A percentile compares a stretch with the other conserved stretches of the same genome.
phyloP scores from a whole-genome alignment of 2,329 filamentous ascomycete genomes.

The Calcarisporium arbuscula region DNA sequence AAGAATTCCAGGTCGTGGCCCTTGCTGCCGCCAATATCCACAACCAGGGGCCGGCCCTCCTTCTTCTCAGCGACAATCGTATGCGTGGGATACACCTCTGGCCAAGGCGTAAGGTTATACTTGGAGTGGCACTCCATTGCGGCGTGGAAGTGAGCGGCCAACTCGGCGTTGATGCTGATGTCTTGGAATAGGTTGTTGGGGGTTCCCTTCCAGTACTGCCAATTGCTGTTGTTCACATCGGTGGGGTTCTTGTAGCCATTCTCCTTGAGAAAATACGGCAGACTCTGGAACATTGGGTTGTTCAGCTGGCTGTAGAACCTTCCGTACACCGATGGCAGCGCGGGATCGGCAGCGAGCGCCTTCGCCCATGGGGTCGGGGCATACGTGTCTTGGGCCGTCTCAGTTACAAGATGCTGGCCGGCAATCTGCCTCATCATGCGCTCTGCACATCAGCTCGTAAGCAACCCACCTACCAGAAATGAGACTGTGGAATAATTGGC shows the following conservation, averaged over 20 bases:
- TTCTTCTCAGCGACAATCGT: conserved; percentile 19
- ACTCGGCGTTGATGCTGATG: conserved; percentile 19
- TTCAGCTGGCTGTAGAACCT: conserved; percentile 26
- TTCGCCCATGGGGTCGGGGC: conserved; percentile 25
- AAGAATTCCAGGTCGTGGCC: conserved; percentile 31
- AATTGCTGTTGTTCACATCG: conserved; percentile 23
- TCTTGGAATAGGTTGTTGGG: conserved; percentile 24
- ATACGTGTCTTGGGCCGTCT: conserved; percentile 27
- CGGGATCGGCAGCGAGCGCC: conserved; percentile 20
- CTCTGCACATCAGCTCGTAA: conserved; percentile 10
- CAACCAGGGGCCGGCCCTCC: conserved; percentile 21
- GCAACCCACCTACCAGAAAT: background rate
- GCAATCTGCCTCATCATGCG: conserved; percentile 29
- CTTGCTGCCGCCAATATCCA: conserved; percentile 29
- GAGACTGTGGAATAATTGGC: background rate
- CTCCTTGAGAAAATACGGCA: conserved; percentile 25
- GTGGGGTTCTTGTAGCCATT: conserved; percentile 27
- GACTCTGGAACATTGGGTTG: conserved; percentile 20
- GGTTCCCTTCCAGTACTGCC: conserved; percentile 23
- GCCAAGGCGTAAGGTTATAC: conserved; percentile 30
- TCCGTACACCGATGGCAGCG: conserved; percentile 24
- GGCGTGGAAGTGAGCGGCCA: conserved; percentile 25
- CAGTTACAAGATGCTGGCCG: conserved; percentile 26
- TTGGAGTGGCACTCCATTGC: conserved; percentile 32
- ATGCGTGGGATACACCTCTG: conserved; percentile 26